Evolutionary conservation across 2,329 filamentous ascomycete genomes (phyloP), one percentile per base, ranked within the genome.

Genomic region (Penicillium sp.): DNA sequence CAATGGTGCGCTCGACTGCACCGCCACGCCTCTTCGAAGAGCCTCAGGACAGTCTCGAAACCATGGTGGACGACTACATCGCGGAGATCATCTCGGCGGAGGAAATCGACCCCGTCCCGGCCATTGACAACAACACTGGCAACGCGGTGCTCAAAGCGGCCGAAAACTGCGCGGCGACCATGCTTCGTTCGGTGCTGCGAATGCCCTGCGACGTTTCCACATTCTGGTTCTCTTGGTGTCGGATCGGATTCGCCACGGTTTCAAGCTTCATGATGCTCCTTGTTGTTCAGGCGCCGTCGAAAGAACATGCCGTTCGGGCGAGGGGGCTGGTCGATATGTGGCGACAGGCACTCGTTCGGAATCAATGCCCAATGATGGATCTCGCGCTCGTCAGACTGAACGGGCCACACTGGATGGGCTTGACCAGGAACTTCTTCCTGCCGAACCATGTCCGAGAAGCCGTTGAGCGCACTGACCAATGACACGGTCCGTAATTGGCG

Each of bases 151-250:
- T 69, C 10, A 55, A 59, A 24, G 60, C 58, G 5, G 59, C 64
- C 5, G 59, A 67, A 36, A 66, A 64, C 13, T 63, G 64, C 34
- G 63, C 60, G 8, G 56, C 54, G 10, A 61, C 54, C 14, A 63
- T 62, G 47, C 54, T 65, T 9, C 49, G 59, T 2, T 64, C 64
- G 16, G 59, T 62, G 2, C 53, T 55, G 55, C 49, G 57, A 5
- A 59, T 67, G 58, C 32, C 50, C 8, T 54, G 39, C 45, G 58
- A 60, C 40, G 47, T 64, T 36, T 53, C 55, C 2, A 54, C 56
- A 10, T 66, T 62, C 43, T 67, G 58, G 63, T 59, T 60, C 47
- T 65, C 59, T 29, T 65, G 62, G 32, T 22, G 11, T 27, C 53
- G 58, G 27, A 57, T 63, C 31, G 53, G 57, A 5, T 63, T 66